Conservation (phyloP, 1,284 basidiomycete species). For the Pseudozyma hubeiensis region DNA sequence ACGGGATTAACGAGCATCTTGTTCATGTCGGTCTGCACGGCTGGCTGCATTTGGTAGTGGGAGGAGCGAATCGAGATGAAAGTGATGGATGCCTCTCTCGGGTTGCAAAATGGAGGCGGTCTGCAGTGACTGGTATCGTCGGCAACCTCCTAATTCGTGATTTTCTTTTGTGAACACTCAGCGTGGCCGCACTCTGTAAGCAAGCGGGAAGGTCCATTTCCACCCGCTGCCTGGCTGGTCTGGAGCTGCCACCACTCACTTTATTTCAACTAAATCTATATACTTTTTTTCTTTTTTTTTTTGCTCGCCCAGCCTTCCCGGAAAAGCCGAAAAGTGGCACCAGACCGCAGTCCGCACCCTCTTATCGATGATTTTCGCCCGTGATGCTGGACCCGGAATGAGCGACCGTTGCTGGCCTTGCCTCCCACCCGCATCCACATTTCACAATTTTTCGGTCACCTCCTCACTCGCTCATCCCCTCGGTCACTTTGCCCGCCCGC, state of each 20-base stretch:
- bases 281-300: not conserved
- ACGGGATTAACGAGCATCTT: not conserved
- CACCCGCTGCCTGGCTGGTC: not conserved
- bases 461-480: not conserved
- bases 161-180: not conserved
- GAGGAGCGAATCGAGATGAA: not conserved
- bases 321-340: constrained; percentile 11
- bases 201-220: constrained; percentile 2
- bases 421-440: constrained; percentile 1
- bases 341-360: constrained; percentile 37
- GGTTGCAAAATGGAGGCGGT: not conserved
- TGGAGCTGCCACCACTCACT: constrained; percentile 1
- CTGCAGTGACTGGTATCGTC: not conserved
- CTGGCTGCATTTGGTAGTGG: too few species aligned
- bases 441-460: constrained; percentile 11
- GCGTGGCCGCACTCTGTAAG: constrained; percentile 1
- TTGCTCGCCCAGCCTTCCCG: not conserved
- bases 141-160: not conserved
- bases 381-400: not conserved
- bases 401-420: constrained; percentile 1
- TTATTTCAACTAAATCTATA: not conserved
- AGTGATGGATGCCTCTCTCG: too few species aligned
- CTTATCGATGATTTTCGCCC: constrained; percentile 40
- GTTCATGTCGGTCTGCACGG: too few species aligned
- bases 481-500: constrained; percentile 2